Percentiles rank a stretch among this genome's conserved stretches.
phyloP scores from a whole-genome alignment of 2,329 filamentous ascomycete genomes.

The Coniochaeta sp. region DNA sequence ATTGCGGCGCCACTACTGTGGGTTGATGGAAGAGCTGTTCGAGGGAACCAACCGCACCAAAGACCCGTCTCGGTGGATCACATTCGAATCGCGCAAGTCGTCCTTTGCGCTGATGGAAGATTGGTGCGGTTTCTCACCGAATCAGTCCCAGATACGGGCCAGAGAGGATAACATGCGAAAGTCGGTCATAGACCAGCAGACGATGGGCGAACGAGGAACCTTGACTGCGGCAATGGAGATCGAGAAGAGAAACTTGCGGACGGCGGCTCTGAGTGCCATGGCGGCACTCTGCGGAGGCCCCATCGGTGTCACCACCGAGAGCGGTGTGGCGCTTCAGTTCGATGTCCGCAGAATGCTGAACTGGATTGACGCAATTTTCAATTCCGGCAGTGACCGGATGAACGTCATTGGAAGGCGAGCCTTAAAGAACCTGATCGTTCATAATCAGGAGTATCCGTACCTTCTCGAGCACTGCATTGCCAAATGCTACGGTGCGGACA shows the following conservation, averaged over 20 bases:
- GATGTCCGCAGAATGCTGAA: slow-evolving; percentile 86
- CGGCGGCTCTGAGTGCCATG: slow-evolving; percentile 91
- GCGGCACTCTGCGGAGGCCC: slow-evolving; percentile 82
- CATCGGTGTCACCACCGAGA: slow-evolving; percentile 81
- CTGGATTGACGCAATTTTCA: slow-evolving; percentile 95
- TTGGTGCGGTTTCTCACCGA: slow-evolving; percentile 96
- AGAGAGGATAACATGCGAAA: slow-evolving; percentile 84
- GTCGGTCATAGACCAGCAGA: slow-evolving; percentile 73
- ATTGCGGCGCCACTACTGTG: slow-evolving; percentile 87
- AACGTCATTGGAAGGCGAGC: slow-evolving; percentile 85
- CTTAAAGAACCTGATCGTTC: slow-evolving; percentile 78
- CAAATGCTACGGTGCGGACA: slow-evolving; percentile 79
- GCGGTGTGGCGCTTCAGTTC: slow-evolving; percentile 80
- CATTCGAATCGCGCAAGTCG: slow-evolving; percentile 92
- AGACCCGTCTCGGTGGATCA: slow-evolving; percentile 89
- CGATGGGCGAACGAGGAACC: slow-evolving; percentile 66
- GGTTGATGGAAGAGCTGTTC: slow-evolving; percentile 86
- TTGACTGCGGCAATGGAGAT: slow-evolving; percentile 91
- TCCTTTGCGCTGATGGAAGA: slow-evolving; percentile 97
- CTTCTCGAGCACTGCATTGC: slow-evolving; percentile 85
- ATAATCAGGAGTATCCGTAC: slow-evolving; percentile 82
- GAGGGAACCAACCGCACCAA: slow-evolving; percentile 81
- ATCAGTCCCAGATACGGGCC: slow-evolving; percentile 72
- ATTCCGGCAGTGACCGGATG: slow-evolving; percentile 82
- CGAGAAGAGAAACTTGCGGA: slow-evolving; percentile 86